Base-by-base conservation (phyloP, 2,329 filamentous ascomycete species). In the Fusarium cicatricum region DNA sequence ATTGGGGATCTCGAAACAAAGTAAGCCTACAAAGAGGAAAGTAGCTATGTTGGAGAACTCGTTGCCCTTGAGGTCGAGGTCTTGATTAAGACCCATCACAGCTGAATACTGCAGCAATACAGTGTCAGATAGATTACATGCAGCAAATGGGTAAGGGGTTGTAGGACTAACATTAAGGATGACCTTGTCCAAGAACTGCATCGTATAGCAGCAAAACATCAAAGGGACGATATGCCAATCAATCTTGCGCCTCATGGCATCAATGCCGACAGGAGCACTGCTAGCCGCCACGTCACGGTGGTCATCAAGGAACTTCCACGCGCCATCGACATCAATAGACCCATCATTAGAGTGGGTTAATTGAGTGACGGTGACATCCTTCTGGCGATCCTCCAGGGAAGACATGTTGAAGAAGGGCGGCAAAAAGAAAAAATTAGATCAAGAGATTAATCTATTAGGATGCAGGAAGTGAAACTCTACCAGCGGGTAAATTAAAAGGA, bases 121-220 rank as follows among this genome's bases (percentile, higher is more conserved):
- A 29, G 17, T 43, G 52, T 52, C 19, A 60, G 33, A 32, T 40
- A 23, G 11, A 23, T 23, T 9, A 17, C n/a, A 15, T n/a, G 15
- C 14, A 21, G 28, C 40, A 31, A 34, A 56, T 51, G 34, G 43
- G 33, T 33, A 17, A 15, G 26, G 12, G 9, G 28, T 23, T 34
- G 23, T 29, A 74, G 9, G 23, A 26, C 81, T 67, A 45, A 86
- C 84, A 64, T 88, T 88, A 38, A 87, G 78, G 23, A 85, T 79
- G 55, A 87, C 82, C 72, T 88, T 88, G 75, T 88, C 85, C 38
- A 87, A 75, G 62, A 86, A 86, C 65, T 87, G 84, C 73, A 87
- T 78, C n/a, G 81, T 81, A 66, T 88, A 88, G 66, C 80, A 83
- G 38, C 78, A 71, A 56, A 87, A 86, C 82, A 87, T 85, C 47